Evolutionary conservation across 2,329 filamentous ascomycete species (phyloP).

Genomic region (Nigrospora oryzae): DNA sequence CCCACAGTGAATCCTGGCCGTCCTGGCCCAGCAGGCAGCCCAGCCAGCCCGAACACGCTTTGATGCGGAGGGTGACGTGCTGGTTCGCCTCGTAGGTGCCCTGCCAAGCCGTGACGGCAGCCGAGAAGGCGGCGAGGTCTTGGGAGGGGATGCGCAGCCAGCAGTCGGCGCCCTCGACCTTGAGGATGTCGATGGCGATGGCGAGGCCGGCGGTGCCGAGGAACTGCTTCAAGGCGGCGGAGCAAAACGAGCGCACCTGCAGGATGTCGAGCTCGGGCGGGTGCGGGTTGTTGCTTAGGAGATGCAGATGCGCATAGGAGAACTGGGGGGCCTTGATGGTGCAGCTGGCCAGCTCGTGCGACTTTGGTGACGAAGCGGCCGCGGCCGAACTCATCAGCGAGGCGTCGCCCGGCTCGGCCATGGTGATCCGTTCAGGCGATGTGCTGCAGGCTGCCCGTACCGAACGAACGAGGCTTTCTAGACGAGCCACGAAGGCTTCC

Average conservation of each 20-base stretch:
- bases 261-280: constrained; percentile 45
- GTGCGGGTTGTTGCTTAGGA: constrained; percentile 22
- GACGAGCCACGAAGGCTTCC: no score
- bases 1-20: constrained; percentile 40
- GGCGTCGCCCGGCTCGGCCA: background rate
- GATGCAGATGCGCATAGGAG: constrained; percentile 48
- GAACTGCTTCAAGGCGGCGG: constrained; percentile 56
- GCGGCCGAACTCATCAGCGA: background rate
- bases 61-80: constrained; percentile 45
- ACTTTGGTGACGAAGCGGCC: constrained; percentile 17
- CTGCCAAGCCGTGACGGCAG: constrained; percentile 58
- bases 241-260: constrained; percentile 54
- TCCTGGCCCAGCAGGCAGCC: constrained; percentile 46
- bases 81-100: constrained; percentile 32
- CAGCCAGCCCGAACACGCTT: constrained; percentile 56
- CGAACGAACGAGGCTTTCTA: no score
- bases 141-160: constrained; percentile 59
- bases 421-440: background rate
- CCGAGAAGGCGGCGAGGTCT: constrained; percentile 52
- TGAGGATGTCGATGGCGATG: constrained; percentile 63
- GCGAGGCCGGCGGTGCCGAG: constrained; percentile 60
- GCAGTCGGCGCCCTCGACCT: constrained; percentile 43
- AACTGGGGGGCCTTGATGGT: constrained; percentile 44
- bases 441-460: no score
- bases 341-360: constrained; percentile 39